phyloP scores from a whole-genome alignment of 2,329 filamentous ascomycete genomes.

The Fusarium pininemorale region DNA sequence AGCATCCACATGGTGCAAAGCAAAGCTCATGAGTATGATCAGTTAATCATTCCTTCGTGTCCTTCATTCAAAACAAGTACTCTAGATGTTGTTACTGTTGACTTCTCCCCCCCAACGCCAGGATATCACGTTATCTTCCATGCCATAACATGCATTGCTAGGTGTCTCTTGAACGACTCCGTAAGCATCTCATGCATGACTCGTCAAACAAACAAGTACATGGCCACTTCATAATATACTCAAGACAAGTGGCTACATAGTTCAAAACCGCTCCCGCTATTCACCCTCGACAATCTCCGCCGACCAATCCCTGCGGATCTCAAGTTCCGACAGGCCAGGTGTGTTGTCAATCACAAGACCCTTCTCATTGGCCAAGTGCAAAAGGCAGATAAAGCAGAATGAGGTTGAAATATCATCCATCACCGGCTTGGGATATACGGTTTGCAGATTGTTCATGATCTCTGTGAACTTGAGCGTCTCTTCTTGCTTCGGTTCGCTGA shows the following conservation, averaged over 20 bases:
- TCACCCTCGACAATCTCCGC: slow-evolving; percentile 63
- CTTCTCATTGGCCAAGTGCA: slow-evolving; percentile 94
- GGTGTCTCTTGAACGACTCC: slow-evolving; percentile 12
- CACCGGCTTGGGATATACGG: slow-evolving; percentile 83
- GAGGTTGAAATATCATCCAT: slow-evolving; percentile 96
- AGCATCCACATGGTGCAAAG: not conserved
- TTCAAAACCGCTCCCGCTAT: slow-evolving; percentile 25
- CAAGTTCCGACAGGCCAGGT: slow-evolving; percentile 65
- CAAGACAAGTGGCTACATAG: slow-evolving; percentile 5
- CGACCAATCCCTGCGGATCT: slow-evolving; percentile 69
- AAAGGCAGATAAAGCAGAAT: slow-evolving; percentile 89
- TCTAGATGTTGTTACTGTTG: slow-evolving; percentile 18
- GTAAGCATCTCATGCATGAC: slow-evolving; percentile 2
- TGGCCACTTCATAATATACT: not conserved
- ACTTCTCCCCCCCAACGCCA: slow-evolving; percentile 32
- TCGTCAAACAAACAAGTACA: not conserved
- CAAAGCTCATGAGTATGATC: not conserved
- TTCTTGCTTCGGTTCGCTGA: slow-evolving; percentile 48
- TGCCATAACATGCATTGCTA: slow-evolving; percentile 1
- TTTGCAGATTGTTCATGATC: slow-evolving; percentile 88
- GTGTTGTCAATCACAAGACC: slow-evolving; percentile 79
- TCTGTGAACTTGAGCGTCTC: slow-evolving; percentile 83
- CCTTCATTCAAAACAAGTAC: slow-evolving; percentile 21
- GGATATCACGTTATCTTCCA: slow-evolving; percentile 28
- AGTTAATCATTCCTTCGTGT: slow-evolving; percentile 28